Conservation (phyloP, 164 flowering plant genomes). For the Protea cynaroides region DNA sequence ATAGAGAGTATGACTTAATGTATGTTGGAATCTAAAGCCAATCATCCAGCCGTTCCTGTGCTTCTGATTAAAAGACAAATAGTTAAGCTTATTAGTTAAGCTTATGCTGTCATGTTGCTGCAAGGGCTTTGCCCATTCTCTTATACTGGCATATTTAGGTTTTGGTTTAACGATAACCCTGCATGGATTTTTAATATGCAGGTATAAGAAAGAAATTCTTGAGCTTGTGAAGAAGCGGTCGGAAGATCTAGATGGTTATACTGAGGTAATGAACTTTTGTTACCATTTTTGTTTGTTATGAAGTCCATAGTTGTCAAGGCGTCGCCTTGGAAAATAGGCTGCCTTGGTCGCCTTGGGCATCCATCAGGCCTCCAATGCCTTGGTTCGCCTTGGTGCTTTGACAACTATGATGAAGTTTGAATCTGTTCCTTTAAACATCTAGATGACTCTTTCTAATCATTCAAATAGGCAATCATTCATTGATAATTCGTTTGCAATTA, state of each 20-base stretch:
- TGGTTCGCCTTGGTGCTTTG: too few species aligned
- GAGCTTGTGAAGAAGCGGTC: conserved; percentile 72
- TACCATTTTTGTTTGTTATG: not conserved
- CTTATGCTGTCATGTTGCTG: too few species aligned
- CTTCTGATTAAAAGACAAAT: too few species aligned
- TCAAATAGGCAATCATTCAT: not conserved
- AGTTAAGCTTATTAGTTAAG: too few species aligned
- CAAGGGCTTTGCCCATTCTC: not conserved
- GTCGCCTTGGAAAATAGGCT: too few species aligned
- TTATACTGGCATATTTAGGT: not conserved
- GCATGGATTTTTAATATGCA: conserved; percentile 20
- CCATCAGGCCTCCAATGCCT: too few species aligned
- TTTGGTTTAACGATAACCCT: not conserved
- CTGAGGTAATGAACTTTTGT: conserved; percentile 48
- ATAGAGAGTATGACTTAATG: not conserved
- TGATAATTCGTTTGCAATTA: not conserved
- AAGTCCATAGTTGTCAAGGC: too few species aligned
- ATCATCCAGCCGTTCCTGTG: too few species aligned
- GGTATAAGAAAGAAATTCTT: conserved; percentile 73
- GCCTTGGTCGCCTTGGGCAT: too few species aligned
- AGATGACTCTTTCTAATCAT: not conserved
- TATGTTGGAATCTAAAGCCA: too few species aligned
- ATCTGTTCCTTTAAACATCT: not conserved
- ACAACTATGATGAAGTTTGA: not conserved
- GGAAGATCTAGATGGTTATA: conserved; percentile 51